These are phyloP conservation scores for Phytopythium cucurbitacearum DNA, from an alignment of 352 stramenopile genomes.

Conservation along the genomic window DNA sequence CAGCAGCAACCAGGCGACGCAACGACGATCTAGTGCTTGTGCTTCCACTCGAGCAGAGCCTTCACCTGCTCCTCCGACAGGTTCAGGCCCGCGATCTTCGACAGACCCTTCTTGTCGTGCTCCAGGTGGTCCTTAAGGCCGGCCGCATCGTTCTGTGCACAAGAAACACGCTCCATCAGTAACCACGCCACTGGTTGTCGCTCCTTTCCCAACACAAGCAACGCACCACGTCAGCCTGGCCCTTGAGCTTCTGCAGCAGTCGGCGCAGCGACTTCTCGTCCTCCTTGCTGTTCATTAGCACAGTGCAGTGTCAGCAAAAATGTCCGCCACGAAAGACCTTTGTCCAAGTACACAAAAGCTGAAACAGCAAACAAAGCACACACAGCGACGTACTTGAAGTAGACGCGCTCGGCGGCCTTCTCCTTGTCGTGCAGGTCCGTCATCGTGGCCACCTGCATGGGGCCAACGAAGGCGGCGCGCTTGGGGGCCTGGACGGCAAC, in stretches of 20 bases:
- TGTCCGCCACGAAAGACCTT: background rate
- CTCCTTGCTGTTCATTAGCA: slow-evolving; percentile 54
- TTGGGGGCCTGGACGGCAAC: slow-evolving; percentile 35
- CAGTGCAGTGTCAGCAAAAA: slow-evolving; percentile 1
- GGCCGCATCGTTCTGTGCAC: slow-evolving; percentile 33
- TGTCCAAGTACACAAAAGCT: background rate
- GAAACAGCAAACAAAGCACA: slow-evolving; percentile 5
- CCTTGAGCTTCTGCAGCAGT: slow-evolving; percentile 87
- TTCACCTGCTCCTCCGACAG: slow-evolving; percentile 65
- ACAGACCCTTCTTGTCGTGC: slow-evolving; percentile 72
- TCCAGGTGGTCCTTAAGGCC: slow-evolving; percentile 70
- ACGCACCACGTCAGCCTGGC: slow-evolving; percentile 57
- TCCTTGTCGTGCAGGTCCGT: slow-evolving; percentile 66
- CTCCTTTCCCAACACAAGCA: background rate
- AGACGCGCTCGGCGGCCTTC: slow-evolving; percentile 64
- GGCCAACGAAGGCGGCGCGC: slow-evolving; percentile 38
- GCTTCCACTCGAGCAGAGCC: slow-evolving; percentile 88
- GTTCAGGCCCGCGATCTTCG: slow-evolving; percentile 58
- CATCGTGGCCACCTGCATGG: slow-evolving; percentile 42
- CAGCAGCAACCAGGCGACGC: background rate
- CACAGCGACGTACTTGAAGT: slow-evolving; percentile 74
- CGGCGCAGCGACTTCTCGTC: slow-evolving; percentile 85
- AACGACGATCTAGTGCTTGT: slow-evolving; percentile 58
- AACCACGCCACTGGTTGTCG: background rate
- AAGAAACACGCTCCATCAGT: background rate